Evolutionary conservation across 768 basidiomycete genomes (phyloP).

Genomic region (Hygrophoropsis aurantiaca): DNA sequence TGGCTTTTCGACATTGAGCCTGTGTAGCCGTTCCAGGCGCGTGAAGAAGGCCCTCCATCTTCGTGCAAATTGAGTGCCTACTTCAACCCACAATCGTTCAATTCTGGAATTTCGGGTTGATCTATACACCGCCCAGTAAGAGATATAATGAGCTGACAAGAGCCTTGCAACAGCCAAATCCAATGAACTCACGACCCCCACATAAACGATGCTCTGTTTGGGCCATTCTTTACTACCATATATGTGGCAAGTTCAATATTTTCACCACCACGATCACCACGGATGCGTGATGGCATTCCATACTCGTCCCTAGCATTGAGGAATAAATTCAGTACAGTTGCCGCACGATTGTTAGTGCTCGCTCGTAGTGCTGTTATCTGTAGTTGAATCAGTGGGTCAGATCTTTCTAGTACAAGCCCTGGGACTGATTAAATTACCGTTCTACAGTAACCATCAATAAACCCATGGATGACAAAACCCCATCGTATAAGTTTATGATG

Average conservation of each 20-base stretch:
- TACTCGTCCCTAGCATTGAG: constrained; percentile 8
- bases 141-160: not conserved
- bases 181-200: constrained; percentile 26
- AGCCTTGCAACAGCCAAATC: too few species aligned
- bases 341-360: constrained; percentile 23
- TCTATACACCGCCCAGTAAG: constrained; percentile 3
- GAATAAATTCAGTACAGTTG: constrained; percentile 25
- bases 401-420: too few species aligned
- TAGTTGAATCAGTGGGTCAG: constrained; percentile 4
- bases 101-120: constrained; percentile 44
- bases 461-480: constrained; percentile 35
- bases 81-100: constrained; percentile 46
- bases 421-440: constrained; percentile 18
- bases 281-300: constrained; percentile 21
- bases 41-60: constrained; percentile 44
- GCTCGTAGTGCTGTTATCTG: constrained; percentile 21
- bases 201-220: constrained; percentile 22
- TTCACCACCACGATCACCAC: constrained; percentile 28
- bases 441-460: constrained; percentile 38
- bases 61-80: constrained; percentile 37
- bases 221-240: constrained; percentile 26
- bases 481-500: constrained; percentile 36
- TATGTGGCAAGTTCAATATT: constrained; percentile 24
- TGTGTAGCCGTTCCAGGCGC: constrained; percentile 32
- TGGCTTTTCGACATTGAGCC: constrained; percentile 27